Evolutionary conservation across 2,329 filamentous ascomycete species (phyloP), one percentile per base, ranked within the genome.

Genomic region (Metarhizium humberi): DNA sequence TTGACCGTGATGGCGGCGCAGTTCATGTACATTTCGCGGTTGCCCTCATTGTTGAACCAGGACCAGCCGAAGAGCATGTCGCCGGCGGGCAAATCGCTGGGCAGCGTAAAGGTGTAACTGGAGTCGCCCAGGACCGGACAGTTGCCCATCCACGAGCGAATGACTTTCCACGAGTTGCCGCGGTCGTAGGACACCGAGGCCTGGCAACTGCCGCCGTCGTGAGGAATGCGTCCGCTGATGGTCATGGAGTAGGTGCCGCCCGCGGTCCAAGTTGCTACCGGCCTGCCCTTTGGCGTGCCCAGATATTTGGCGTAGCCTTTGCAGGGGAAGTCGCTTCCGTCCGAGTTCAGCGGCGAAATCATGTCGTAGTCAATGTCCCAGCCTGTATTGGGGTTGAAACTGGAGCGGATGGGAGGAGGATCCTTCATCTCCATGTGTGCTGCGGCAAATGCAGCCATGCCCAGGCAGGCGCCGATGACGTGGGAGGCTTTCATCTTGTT

Each of bases 11-110:
- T 75, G 6, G 77, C 75, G 0, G 82, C 83, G 60, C 84, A 87
- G 67, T 86, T 84, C 80, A 85, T 85, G 71, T 87, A 88, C 77
- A 86, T 84, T 64, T 87, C 84, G 18, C 83, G 74, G 63, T 85
- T 85, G 1, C 84, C 83, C 30, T 82, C 61, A 57, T 77, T 75
- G 67, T 85, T 85, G 67, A 84, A 82, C 80, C 79, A 82, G 3
- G 78, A 80, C 84, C 84, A 87, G 2, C 77, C 78, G 13, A 87
- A 71, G 1, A 86, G 65, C 7, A 78, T 80, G 56, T 61, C 58
- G n/a, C 81, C 73, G 0, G 61, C n/a, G 0, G 78, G 77, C 0
- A 76, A 77, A 55, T 78, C 75, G 2, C 62, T 64, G 0, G 82
- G 83, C 5, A 86, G 69, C 1, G 72, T 77, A 62, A 86, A 85